A percentile compares a stretch with the other conserved stretches of the same genome.
Conservation (phyloP, 1,284 basidiomycete genomes). For the Tylopilus sp. region DNA sequence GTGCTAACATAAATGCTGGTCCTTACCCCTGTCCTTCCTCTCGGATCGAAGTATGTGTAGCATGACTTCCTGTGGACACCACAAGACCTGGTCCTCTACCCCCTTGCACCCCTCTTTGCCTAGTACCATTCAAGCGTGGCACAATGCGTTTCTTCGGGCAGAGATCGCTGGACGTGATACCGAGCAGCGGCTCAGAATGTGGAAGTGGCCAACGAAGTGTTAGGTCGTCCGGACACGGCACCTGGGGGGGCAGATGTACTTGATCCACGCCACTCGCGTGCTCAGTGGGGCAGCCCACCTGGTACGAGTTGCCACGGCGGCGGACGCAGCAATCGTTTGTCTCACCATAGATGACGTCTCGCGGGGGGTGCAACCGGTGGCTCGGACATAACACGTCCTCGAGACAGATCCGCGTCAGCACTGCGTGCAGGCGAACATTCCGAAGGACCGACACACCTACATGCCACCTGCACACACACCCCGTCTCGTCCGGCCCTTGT, state of each 20-base stretch:
- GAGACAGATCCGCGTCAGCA: constrained; percentile 72
- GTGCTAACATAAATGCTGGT: background rate
- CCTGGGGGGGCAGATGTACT: constrained; percentile 48
- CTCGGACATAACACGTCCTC: constrained; percentile 73
- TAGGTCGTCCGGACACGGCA: constrained; percentile 80
- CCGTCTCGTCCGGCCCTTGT: too few relatives aligned
- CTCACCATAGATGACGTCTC: constrained; percentile 64
- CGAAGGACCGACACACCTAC: constrained; percentile 31
- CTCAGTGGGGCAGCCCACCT: constrained; percentile 45
- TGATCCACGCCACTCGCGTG: constrained; percentile 69
- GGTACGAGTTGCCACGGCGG: constrained; percentile 18
- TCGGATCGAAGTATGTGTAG: constrained; percentile 43
- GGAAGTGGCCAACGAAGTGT: constrained; percentile 74
- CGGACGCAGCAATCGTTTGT: constrained; percentile 28
- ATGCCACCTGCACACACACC: too few relatives aligned
- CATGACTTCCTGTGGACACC: constrained; percentile 44
- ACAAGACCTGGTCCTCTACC: constrained; percentile 41
- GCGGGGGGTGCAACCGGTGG: constrained; percentile 49
- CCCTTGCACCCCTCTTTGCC: constrained; percentile 27
- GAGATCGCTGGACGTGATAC: constrained; percentile 31
- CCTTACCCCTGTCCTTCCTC: constrained; percentile 13
- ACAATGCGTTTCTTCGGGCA: constrained; percentile 33
- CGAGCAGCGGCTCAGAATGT: constrained; percentile 33
- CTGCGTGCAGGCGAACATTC: constrained; percentile 76
- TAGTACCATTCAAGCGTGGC: constrained; percentile 7